Conservation (phyloP, 768 basidiomycete species). For the Vararia minispora region DNA sequence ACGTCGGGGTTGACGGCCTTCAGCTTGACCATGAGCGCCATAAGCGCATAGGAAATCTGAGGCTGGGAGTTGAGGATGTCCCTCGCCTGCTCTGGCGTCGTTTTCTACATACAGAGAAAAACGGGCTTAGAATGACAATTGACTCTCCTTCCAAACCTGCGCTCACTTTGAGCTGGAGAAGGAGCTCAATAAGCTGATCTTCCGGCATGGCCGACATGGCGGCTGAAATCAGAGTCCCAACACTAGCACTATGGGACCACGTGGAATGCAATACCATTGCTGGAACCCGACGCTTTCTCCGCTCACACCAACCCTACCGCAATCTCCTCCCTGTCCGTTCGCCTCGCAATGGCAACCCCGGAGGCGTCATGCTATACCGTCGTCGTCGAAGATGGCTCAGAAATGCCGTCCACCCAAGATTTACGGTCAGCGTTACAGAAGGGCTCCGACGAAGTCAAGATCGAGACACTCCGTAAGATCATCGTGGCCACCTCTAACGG, state of each 20-base stretch:
- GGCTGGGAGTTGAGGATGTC: conserved; percentile 63
- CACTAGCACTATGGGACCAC: too few relatives aligned
- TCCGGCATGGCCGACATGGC: conserved; percentile 45
- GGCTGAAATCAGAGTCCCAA: neutral
- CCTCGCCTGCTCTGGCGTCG: conserved; percentile 57
- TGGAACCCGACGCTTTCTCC: too few relatives aligned
- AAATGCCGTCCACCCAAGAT: conserved; percentile 73
- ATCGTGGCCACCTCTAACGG: conserved; percentile 92
- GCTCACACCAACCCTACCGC: neutral
- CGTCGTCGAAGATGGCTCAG: conserved; percentile 60
- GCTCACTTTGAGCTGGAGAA: conserved; percentile 57
- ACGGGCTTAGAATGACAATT: neutral
- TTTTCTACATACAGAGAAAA: conserved; percentile 39
- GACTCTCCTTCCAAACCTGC: neutral
- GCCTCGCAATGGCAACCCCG: conserved; percentile 23
- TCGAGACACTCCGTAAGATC: conserved; percentile 92
- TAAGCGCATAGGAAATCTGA: conserved; percentile 66
- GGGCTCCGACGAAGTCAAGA: conserved; percentile 92
- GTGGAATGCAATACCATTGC: conserved; percentile 1
- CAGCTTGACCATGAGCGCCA: conserved; percentile 69
- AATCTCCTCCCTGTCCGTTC: conserved; percentile 4
- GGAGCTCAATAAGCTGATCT: conserved; percentile 63
- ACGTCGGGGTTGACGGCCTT: conserved; percentile 66
- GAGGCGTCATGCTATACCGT: conserved; percentile 72
- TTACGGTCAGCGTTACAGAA: conserved; percentile 81